Percentiles rank a stretch among this genome's conserved stretches.
phyloP scores from a whole-genome alignment of 1,139 yeast genomes.

The Debaryomyces fabryi region DNA sequence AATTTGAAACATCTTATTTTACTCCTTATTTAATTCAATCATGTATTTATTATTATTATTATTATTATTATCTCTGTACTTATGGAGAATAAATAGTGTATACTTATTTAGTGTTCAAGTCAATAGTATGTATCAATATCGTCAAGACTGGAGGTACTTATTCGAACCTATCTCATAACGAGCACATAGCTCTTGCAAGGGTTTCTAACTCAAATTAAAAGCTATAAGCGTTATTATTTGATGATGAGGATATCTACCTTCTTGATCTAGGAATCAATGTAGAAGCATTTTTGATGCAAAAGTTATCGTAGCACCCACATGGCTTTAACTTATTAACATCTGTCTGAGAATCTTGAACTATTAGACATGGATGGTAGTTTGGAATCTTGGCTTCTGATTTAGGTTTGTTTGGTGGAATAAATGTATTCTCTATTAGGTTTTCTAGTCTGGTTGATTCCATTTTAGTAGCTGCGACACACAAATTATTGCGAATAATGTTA shows the following conservation, averaged over 20 bases:
- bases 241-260: background rate
- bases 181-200: too few species aligned
- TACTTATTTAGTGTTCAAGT: background rate
- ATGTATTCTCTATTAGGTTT: constrained; percentile 30
- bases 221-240: background rate
- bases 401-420: constrained; percentile 34
- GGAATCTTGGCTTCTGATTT: constrained; percentile 28
- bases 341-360: constrained; percentile 48
- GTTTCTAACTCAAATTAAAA: too few species aligned
- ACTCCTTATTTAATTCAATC: constrained; percentile 3
- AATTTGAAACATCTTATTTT: background rate
- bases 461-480: background rate
- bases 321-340: constrained; percentile 40
- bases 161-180: too few species aligned
- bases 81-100: background rate
- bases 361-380: constrained; percentile 46
- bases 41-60: constrained; percentile 5
- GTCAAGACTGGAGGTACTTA: too few species aligned
- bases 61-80: background rate
- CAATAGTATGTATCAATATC: too few species aligned
- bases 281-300: constrained; percentile 47
- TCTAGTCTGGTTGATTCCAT: constrained; percentile 40
- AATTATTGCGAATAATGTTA: background rate
- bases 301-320: constrained; percentile 50
- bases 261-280: constrained; percentile 43